Percentiles rank a stretch among this genome's conserved stretches.
Conservation (phyloP, 495 filamentous ascomycete species). For the Aspergillus conjunctus region DNA sequence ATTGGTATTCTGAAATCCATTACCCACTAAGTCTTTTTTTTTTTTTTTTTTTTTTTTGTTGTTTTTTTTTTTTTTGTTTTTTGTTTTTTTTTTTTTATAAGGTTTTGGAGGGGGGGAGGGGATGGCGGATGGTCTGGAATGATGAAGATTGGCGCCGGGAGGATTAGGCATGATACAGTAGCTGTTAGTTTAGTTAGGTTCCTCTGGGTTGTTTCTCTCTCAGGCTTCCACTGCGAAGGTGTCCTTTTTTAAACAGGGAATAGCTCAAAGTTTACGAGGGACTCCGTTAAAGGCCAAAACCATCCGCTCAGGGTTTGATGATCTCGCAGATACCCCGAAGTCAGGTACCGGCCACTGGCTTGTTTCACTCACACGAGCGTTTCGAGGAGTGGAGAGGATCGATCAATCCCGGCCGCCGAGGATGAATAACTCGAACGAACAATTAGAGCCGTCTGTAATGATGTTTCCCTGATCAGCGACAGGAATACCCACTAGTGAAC, state of each 20-base stretch:
- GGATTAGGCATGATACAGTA: conserved; percentile 27
- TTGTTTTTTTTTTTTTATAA: conserved; percentile 10
- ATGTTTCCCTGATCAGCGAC: conserved; percentile 11
- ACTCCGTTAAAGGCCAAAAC: conserved; percentile 5
- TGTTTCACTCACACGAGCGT: conserved; percentile 27
- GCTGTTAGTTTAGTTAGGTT: conserved; percentile 16
- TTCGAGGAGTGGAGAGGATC: conserved; percentile 2
- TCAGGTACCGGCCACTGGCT: conserved; percentile 24
- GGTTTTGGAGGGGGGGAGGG: conserved; percentile 19
- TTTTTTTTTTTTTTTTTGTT: not conserved
- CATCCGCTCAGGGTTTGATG: conserved; percentile 17
- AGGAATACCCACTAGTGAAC: conserved; percentile 10
- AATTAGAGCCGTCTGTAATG: conserved; percentile 13
- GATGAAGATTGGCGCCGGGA: conserved; percentile 32
- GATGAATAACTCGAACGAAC: conserved; percentile 7
- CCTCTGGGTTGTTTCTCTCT: conserved; percentile 7
- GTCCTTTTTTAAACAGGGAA: conserved; percentile 2
- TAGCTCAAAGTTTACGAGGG: conserved; percentile 14
- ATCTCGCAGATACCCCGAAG: conserved; percentile 23
- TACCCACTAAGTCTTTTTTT: conserved; percentile 5
- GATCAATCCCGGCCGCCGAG: conserved; percentile 9
- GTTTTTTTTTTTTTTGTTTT: not conserved
- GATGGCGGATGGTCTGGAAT: conserved; percentile 24
- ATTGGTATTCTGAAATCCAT: conserved; percentile 16
- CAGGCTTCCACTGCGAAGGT: conserved; percentile 1